These are phyloP conservation scores for Sporothrix mexicana DNA, from an alignment of 2,329 filamentous ascomycete genomes.

Conservation along the genomic window DNA sequence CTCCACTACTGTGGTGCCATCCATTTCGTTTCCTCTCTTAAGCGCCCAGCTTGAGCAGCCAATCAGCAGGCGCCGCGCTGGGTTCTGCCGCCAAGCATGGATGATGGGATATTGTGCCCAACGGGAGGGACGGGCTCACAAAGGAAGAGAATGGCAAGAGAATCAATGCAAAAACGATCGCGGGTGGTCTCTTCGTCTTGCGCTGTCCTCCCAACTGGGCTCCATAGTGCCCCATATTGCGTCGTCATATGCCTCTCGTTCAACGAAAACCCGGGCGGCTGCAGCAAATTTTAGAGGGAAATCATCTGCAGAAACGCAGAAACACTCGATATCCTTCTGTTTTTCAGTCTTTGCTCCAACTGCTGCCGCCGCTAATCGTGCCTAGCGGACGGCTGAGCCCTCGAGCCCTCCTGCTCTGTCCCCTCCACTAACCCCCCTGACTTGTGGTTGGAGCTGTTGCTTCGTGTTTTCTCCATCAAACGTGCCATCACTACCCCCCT, in stretches of 20 bases:
- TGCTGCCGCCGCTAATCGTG: slow-evolving; percentile 35
- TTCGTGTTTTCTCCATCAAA: slow-evolving; percentile 9
- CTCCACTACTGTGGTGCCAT: slow-evolving; percentile 30
- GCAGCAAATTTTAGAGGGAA: slow-evolving; percentile 5
- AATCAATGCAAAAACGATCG: background rate
- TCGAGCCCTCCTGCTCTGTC: slow-evolving; percentile 18
- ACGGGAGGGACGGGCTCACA: slow-evolving; percentile 5
- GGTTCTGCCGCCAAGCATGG: slow-evolving; percentile 32
- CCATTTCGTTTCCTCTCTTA: slow-evolving; percentile 21
- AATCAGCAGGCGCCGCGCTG: slow-evolving; percentile 30
- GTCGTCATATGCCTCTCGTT: background rate
- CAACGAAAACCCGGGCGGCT: slow-evolving; percentile 32
- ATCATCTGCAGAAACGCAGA: background rate
- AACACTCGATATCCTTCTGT: background rate
- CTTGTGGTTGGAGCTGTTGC: slow-evolving; percentile 15
- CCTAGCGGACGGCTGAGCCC: slow-evolving; percentile 35
- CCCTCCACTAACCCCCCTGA: background rate
- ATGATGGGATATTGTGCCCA: slow-evolving; percentile 13
- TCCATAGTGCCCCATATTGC: slow-evolving; percentile 1
- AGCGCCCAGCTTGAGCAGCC: slow-evolving; percentile 35
- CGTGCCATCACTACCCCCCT: slow-evolving; percentile 27
- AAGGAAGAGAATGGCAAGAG: background rate
- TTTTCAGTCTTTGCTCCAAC: background rate
- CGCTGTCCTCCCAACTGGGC: background rate
- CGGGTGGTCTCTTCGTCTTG: slow-evolving; percentile 8